Percentiles rank a stretch among this genome's conserved stretches.
Evolutionary conservation across 1,139 yeast species (phyloP).

Genomic region (Geotrichum reessii): DNA sequence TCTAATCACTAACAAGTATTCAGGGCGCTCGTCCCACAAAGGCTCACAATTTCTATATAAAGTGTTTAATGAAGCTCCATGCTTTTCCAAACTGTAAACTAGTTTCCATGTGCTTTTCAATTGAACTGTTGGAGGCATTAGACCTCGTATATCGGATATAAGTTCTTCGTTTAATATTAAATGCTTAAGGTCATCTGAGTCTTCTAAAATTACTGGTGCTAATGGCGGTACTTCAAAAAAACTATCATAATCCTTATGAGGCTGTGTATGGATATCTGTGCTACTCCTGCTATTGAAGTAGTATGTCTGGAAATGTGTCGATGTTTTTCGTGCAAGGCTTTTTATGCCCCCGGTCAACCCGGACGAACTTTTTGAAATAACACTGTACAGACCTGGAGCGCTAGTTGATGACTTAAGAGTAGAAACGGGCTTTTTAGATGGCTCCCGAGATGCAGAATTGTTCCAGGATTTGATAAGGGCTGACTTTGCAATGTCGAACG

Average conservation of each 20-base stretch:
- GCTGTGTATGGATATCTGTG: not conserved
- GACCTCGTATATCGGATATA: constrained; percentile 66
- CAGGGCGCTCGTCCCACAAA: constrained; percentile 39
- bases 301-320: constrained; percentile 1
- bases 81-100: constrained; percentile 78
- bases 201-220: constrained; percentile 46
- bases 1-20: constrained; percentile 63
- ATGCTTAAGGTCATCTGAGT: constrained; percentile 56
- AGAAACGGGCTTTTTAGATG: not conserved
- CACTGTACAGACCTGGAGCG: not conserved
- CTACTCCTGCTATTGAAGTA: not conserved
- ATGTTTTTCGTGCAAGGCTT: constrained; percentile 1
- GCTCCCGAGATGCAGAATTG: not conserved
- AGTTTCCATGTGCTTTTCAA: constrained; percentile 71
- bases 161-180: constrained; percentile 53
- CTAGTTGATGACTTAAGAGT: not conserved
- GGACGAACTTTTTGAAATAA: constrained; percentile 6
- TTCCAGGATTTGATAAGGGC: constrained; percentile 4
- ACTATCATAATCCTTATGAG: not conserved
- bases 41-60: constrained; percentile 44
- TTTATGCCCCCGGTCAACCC: constrained; percentile 3
- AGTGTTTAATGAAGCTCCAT: constrained; percentile 82
- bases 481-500: constrained; percentile 6
- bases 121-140: constrained; percentile 75
- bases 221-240: constrained; percentile 36